phyloP scores from a whole-genome alignment of 2,329 filamentous ascomycete genomes.

The Rosellinia necatrix region DNA sequence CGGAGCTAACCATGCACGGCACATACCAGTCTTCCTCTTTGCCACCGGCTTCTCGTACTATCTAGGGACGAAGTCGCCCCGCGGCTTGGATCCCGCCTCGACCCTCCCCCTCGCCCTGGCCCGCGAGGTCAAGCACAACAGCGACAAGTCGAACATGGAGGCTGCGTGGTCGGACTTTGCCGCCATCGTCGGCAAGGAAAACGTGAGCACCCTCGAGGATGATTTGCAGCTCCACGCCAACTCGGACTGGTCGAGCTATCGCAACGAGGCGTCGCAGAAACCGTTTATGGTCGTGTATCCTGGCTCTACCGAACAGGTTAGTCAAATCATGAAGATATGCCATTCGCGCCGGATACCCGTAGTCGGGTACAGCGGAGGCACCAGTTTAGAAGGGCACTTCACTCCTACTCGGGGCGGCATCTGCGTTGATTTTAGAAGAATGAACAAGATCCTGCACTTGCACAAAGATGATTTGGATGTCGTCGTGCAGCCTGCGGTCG shows the following conservation, averaged over 20 bases:
- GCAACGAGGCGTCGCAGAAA: conserved; percentile 51
- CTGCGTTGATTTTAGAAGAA: conserved; percentile 75
- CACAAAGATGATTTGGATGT: conserved; percentile 72
- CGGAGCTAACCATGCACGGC: conserved; percentile 16
- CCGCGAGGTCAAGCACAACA: conserved; percentile 59
- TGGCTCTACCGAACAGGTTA: conserved; percentile 73
- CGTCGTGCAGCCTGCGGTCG: conserved; percentile 73
- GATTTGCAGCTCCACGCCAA: conserved; percentile 62
- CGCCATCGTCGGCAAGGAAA: conserved; percentile 65
- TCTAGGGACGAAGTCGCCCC: conserved; percentile 60
- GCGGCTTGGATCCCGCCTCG: conserved; percentile 56
- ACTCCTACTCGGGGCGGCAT: conserved; percentile 74
- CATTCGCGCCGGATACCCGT: conserved; percentile 72
- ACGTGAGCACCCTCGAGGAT: conserved; percentile 63
- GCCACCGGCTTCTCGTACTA: conserved; percentile 60
- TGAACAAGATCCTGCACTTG: conserved; percentile 72
- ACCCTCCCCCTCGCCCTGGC: conserved; percentile 62
- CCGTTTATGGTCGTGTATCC: conserved; percentile 75
- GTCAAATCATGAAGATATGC: conserved; percentile 75
- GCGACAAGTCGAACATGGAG: conserved; percentile 66
- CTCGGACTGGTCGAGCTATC: conserved; percentile 68
- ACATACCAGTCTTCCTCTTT: conserved; percentile 53
- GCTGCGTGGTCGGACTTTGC: conserved; percentile 73
- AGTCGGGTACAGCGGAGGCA: conserved; percentile 76
- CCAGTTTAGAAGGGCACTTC: conserved; percentile 79